phyloP scores from a whole-genome alignment of 805 yeast genomes.

The Metschnikowia drakensbergensis region DNA sequence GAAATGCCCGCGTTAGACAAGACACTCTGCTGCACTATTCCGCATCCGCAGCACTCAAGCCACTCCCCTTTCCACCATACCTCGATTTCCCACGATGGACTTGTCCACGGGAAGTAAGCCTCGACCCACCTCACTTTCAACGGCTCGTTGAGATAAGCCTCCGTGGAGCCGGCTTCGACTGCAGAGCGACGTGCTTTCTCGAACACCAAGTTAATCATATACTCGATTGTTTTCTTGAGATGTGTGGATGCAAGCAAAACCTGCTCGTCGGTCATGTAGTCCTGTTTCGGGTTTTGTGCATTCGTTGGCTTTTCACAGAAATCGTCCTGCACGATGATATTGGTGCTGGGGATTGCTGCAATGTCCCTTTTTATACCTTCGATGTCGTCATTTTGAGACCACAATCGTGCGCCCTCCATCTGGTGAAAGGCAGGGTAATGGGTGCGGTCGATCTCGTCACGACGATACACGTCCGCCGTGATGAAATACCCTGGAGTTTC shows the following conservation, averaged over 20 bases:
- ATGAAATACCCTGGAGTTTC: conserved; percentile 84
- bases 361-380: conserved; percentile 47
- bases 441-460: conserved; percentile 92
- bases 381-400: conserved; percentile 59
- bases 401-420: conserved; percentile 91
- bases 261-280: conserved; percentile 65
- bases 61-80: conserved; percentile 99
- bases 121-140: conserved; percentile 90
- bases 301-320: conserved; percentile 44
- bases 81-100: conserved; percentile 97
- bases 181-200: conserved; percentile 65
- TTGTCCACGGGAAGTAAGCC: conserved; percentile 96
- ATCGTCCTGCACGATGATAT: conserved; percentile 76
- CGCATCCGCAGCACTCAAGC: conserved; percentile 97
- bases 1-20: conserved; percentile 64
- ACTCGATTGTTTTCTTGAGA: conserved; percentile 81
- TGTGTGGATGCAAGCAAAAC: conserved; percentile 68
- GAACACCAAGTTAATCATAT: conserved; percentile 78
- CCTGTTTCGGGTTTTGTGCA: conserved; percentile 74
- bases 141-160: conserved; percentile 64
- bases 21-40: conserved; percentile 78
- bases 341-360: conserved; percentile 58
- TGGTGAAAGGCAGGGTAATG: conserved; percentile 98
- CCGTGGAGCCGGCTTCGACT: conserved; percentile 52
- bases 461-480: conserved; percentile 91